phyloP scores from a whole-genome alignment of 106 monocot genomes.

The Allium cepa region DNA sequence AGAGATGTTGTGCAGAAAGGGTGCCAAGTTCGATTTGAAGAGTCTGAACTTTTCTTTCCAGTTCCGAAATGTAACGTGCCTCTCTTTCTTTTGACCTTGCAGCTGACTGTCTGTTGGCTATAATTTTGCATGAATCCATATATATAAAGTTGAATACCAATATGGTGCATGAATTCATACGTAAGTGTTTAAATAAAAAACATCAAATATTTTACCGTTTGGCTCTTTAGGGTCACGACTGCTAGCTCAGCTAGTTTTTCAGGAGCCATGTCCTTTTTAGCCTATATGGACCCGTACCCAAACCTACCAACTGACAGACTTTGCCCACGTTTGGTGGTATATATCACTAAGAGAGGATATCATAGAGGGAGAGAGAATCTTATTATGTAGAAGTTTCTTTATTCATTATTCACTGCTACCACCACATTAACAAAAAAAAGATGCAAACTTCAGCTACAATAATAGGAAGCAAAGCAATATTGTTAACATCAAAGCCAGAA shows the following conservation, averaged over 20 bases:
- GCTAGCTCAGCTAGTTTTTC: slow-evolving; percentile 83
- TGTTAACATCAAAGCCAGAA: too few relatives aligned
- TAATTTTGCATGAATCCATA: slow-evolving; percentile 20
- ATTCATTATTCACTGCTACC: too few relatives aligned
- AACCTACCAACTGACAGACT: slow-evolving; percentile 66
- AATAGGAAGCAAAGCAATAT: too few relatives aligned
- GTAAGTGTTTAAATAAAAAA: background rate
- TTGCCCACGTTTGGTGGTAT: slow-evolving; percentile 65
- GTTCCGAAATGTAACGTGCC: slow-evolving; percentile 54
- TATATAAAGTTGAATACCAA: background rate
- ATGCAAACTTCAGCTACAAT: too few relatives aligned
- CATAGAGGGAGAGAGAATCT: too few relatives aligned
- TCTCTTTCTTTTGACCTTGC: slow-evolving; percentile 67
- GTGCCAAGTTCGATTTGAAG: slow-evolving; percentile 56
- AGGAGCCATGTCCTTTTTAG: slow-evolving; percentile 86
- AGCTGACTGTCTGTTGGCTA: slow-evolving; percentile 59
- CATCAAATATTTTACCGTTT: slow-evolving; percentile 41
- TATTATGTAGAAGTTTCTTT: too few relatives aligned
- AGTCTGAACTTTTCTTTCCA: slow-evolving; percentile 46
- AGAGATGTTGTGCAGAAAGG: slow-evolving; percentile 47
- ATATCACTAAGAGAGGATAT: too few relatives aligned
- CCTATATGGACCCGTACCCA: slow-evolving; percentile 36
- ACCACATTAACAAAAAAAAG: too few relatives aligned
- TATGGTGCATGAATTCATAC: background rate
- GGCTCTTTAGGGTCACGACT: slow-evolving; percentile 63